Base-by-base conservation (phyloP, 2,329 filamentous ascomycete genomes). In the Colletotrichum aenigma region DNA sequence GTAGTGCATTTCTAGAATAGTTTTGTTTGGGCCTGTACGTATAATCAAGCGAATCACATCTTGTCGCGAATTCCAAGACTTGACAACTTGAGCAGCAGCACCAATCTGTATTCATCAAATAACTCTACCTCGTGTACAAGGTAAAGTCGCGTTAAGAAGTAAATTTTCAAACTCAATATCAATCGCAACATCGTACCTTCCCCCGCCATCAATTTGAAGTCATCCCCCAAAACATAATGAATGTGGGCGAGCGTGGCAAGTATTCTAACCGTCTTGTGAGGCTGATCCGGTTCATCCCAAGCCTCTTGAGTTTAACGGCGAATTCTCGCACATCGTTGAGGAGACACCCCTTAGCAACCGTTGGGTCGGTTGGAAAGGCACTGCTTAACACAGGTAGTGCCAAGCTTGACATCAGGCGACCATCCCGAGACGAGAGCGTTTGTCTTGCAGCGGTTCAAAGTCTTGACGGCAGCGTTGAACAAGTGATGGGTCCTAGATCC, bases 231-330 rank as follows among this genome's bases (percentile, higher is more conserved):
- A 24, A 24, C 24, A 24, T 24, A 24, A 24, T 24, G 24, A 24
- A 24, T 24, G 24, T 24, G 24, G 24, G 24, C 24, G 24, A 24
- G 24, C 24, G 24, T 24, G 24, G 24, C 24, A 24, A 24, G 24
- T 24, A 24, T 24, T 24, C 4, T 24, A 24, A 24, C 24, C 24
- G 24, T 24, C 24, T 24, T 24, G 24, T 48, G 3, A 87, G 78
- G 0, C 71, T 82, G n/a, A 90, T 78, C 58, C 85, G 88, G 80
- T 88, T 88, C 0, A 92, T 78, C 71, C 85, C 86, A 9, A 92
- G 80, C 9, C 79, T 78, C 10, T 83, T 80, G 3, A 92, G 82
- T 0, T 85, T 88, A 2, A 2, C 77, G 3, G 86, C 13, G 0
- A 34, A 34, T 4, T 24, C 24, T 24, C 24, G 24, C 24, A 24